phyloP scores from a whole-genome alignment of 176 grass and related monocot genomes.

The Aegilops speltoides region DNA sequence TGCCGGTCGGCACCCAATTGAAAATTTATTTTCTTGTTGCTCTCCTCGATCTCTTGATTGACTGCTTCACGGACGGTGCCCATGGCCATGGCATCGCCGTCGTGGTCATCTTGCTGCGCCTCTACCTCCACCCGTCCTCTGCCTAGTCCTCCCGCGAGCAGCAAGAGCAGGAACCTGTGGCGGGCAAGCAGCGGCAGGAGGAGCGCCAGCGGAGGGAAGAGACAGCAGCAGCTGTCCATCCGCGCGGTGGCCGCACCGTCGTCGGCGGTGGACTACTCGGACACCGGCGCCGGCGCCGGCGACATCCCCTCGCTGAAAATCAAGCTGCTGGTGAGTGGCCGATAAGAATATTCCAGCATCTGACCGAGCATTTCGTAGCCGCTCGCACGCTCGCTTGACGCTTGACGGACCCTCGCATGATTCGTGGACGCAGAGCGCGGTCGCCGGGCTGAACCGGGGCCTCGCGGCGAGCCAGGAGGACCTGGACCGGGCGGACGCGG shows the following conservation, averaged over 20 bases:
- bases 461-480: constrained; percentile 81
- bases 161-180: not conserved
- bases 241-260: constrained; percentile 32
- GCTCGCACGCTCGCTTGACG: not conserved
- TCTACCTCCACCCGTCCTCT: constrained; percentile 16
- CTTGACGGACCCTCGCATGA: not conserved
- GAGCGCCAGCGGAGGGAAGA: not conserved
- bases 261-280: constrained; percentile 18
- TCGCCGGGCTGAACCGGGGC: constrained; percentile 86
- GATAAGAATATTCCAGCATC: not conserved
- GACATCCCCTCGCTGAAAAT: constrained; percentile 49
- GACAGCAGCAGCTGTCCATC: not conserved
- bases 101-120: constrained; percentile 34
- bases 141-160: not conserved
- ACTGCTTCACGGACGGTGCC: too few species aligned
- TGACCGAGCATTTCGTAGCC: not conserved
- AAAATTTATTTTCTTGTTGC: not conserved
- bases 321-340: constrained; percentile 51
- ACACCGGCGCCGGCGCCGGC: not conserved
- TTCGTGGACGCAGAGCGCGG: constrained; percentile 54
- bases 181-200: not conserved
- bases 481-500: constrained; percentile 64
- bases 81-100: constrained; percentile 35
- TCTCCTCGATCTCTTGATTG: not conserved
- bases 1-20: not conserved